Percentiles rank a stretch among this genome's conserved stretches.
Conservation (phyloP, 1,284 basidiomycete genomes). For the Leccinum solheimii region DNA sequence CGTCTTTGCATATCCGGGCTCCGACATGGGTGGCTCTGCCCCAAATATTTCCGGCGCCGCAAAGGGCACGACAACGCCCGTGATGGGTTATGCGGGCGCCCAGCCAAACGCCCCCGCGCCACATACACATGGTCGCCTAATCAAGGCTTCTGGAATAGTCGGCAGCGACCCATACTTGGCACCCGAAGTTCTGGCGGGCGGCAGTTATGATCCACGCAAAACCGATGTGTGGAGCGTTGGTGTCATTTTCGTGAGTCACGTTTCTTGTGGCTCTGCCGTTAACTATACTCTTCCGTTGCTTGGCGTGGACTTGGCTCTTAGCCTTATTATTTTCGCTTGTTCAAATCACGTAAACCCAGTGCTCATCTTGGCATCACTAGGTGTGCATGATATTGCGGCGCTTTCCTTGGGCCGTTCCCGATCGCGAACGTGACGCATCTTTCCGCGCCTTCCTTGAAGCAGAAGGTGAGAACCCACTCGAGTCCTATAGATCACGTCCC, state of each 20-base stretch:
- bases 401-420: constrained; percentile 99
- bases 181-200: constrained; percentile 82
- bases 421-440: constrained; percentile 89
- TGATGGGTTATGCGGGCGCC: constrained; percentile 25
- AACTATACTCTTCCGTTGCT: background rate
- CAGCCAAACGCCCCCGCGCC: constrained; percentile 29
- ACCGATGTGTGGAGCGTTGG: constrained; percentile 99
- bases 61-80: background rate
- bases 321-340: constrained; percentile 8
- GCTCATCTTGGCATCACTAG: constrained; percentile 23
- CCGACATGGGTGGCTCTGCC: constrained; percentile 31
- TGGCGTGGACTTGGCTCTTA: background rate
- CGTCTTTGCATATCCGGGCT: constrained; percentile 98
- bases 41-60: constrained; percentile 13
- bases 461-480: constrained; percentile 30
- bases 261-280: background rate
- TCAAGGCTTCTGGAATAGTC: constrained; percentile 87
- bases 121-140: constrained; percentile 52
- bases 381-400: constrained; percentile 93
- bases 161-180: constrained; percentile 98
- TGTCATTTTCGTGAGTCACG: constrained; percentile 85
- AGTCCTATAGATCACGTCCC: constrained; percentile 25
- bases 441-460: constrained; percentile 92
- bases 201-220: constrained; percentile 88
- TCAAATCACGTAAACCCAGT: constrained; percentile 6